These are phyloP conservation scores for Fusarium compactum DNA, from an alignment of 2,329 filamentous ascomycete genomes.

Conservation along the genomic window DNA sequence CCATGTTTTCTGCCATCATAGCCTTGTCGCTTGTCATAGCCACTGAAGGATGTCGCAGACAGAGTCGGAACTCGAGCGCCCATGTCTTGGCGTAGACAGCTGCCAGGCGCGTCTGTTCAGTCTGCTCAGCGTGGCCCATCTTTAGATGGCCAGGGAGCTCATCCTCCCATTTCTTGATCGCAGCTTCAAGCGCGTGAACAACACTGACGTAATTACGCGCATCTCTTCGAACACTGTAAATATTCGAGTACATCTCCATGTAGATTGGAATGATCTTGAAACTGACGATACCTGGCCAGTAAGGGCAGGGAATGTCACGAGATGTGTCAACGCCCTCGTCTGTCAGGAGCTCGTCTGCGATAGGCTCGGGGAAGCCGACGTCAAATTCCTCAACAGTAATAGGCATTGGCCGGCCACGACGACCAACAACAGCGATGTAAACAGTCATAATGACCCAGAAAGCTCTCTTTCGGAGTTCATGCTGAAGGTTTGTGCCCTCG, in stretches of 20 bases:
- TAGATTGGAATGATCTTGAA: slow-evolving; percentile 75
- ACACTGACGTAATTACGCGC: slow-evolving; percentile 72
- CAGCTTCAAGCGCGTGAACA: slow-evolving; percentile 74
- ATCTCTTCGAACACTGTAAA: slow-evolving; percentile 78
- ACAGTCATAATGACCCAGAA: slow-evolving; percentile 81
- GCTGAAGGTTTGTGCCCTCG: slow-evolving; percentile 68
- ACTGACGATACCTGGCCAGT: slow-evolving; percentile 73
- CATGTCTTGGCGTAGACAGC: slow-evolving; percentile 67
- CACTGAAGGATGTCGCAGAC: slow-evolving; percentile 71
- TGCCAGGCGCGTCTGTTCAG: slow-evolving; percentile 61
- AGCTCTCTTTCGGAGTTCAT: slow-evolving; percentile 80
- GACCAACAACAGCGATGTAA: slow-evolving; percentile 76
- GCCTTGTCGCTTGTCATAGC: slow-evolving; percentile 66
- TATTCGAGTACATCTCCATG: slow-evolving; percentile 78
- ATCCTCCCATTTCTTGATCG: slow-evolving; percentile 72
- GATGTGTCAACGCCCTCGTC: slow-evolving; percentile 72
- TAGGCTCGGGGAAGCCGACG: slow-evolving; percentile 77
- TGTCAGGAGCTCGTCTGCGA: slow-evolving; percentile 77
- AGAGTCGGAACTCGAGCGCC: slow-evolving; percentile 68
- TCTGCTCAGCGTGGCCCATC: slow-evolving; percentile 56
- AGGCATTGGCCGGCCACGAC: slow-evolving; percentile 81
- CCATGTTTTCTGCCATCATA: slow-evolving; percentile 71
- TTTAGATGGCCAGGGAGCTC: slow-evolving; percentile 72
- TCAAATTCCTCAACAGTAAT: slow-evolving; percentile 82
- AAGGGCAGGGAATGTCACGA: slow-evolving; percentile 71